These are phyloP conservation scores for Pseudonectria buxi DNA, from an alignment of 2,329 filamentous ascomycete genomes.

Conservation along the genomic window DNA sequence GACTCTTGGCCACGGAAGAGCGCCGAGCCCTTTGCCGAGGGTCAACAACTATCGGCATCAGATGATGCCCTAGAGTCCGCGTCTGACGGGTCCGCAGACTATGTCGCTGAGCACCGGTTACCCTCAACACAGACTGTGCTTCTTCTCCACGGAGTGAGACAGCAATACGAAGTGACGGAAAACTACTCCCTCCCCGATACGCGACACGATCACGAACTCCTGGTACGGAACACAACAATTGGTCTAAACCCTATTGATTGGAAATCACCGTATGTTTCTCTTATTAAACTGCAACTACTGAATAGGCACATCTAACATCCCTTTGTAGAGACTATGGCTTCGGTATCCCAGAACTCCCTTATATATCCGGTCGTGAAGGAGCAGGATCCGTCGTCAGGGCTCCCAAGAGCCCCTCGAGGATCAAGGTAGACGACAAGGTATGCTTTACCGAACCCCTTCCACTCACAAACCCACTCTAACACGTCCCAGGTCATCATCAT, in stretches of 20 bases:
- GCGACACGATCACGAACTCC: conserved; percentile 40
- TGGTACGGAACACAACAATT: conserved; percentile 58
- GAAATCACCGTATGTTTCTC: conserved; percentile 57
- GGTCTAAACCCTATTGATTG: conserved; percentile 73
- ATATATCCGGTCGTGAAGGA: conserved; percentile 64
- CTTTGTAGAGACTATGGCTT: conserved; percentile 59
- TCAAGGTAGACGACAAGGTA: conserved; percentile 50
- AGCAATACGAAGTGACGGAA: conserved; percentile 40
- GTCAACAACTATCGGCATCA: no score
- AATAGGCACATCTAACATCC: not conserved
- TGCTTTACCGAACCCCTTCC: not conserved
- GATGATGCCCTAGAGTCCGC: no score
- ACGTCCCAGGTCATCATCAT: conserved; percentile 50
- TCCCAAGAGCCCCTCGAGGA: conserved; percentile 32
- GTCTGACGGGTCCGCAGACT: not conserved
- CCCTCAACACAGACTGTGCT: conserved; percentile 38
- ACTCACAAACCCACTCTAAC: no score
- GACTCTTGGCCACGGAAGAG: no score
- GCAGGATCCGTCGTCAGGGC: conserved; percentile 54
- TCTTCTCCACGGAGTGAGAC: conserved; percentile 41
- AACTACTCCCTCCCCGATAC: conserved; percentile 38
- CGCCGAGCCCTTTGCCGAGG: no score
- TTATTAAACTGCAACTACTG: not conserved
- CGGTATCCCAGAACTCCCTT: conserved; percentile 60
- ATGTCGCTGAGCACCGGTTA: conserved; percentile 2